Evolutionary conservation across 768 basidiomycete species (phyloP).

Genomic region (Mycena kentingensis): DNA sequence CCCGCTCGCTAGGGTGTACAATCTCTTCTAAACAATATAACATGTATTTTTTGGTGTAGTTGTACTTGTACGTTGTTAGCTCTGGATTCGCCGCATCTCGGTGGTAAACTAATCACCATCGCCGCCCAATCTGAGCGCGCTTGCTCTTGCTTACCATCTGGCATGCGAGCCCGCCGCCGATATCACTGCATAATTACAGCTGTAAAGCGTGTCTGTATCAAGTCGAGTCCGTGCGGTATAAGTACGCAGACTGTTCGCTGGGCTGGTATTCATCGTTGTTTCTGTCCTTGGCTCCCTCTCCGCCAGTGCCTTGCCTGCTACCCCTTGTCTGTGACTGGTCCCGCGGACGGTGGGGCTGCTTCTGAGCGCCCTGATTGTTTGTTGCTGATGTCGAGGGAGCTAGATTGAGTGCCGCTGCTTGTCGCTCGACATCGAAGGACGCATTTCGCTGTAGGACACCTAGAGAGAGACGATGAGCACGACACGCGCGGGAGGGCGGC

Average conservation of each 20-base stretch:
- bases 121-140: too few species aligned
- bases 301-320: background rate
- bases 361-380: too few species aligned
- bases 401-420: background rate
- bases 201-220: constrained; percentile 9
- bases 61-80: background rate
- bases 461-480: constrained; percentile 48
- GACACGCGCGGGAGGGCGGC: constrained; percentile 63
- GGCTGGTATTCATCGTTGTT: constrained; percentile 8
- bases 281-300: background rate
- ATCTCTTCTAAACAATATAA: constrained; percentile 61
- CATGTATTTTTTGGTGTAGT: background rate
- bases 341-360: background rate
- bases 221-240: constrained; percentile 15
- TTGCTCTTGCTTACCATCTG: too few species aligned
- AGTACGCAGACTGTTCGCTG: background rate
- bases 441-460: constrained; percentile 13
- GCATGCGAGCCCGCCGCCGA: too few species aligned
- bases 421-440: background rate
- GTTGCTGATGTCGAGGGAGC: background rate
- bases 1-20: constrained; percentile 74
- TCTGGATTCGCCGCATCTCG: too few species aligned
- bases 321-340: background rate
- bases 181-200: background rate
- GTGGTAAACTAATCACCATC: too few species aligned